Conservation (phyloP, 495 filamentous ascomycete species). For the Penicillium lagena region DNA sequence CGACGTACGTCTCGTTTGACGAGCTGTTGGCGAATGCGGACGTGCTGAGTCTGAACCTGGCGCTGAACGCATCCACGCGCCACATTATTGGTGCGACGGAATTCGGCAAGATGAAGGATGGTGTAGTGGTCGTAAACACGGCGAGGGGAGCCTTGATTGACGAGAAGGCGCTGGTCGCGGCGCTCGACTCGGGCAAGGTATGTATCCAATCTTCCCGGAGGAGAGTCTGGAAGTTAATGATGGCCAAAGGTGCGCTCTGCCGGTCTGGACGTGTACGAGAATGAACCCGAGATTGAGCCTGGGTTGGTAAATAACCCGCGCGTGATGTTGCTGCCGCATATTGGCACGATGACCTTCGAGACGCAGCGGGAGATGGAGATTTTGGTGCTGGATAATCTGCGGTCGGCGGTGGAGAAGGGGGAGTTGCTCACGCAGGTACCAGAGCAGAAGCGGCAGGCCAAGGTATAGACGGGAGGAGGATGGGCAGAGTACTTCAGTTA, state of each 20-base stretch:
- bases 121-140: conserved; percentile 77
- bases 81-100: conserved; percentile 63
- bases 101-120: conserved; percentile 67
- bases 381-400: conserved; percentile 63
- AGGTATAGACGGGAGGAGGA: conserved; percentile 1
- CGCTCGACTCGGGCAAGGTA: conserved; percentile 63
- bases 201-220: conserved; percentile 6
- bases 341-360: conserved; percentile 65
- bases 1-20: conserved; percentile 61
- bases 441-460: conserved; percentile 49
- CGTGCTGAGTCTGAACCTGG: conserved; percentile 72
- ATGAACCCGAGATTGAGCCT: conserved; percentile 66
- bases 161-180: conserved; percentile 66
- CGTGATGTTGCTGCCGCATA: conserved; percentile 73
- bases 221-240: conserved; percentile 10
- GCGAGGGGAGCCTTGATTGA: conserved; percentile 75
- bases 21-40: conserved; percentile 64
- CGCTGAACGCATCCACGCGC: conserved; percentile 57
- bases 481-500: neutral
- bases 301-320: conserved; percentile 63
- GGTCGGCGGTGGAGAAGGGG: conserved; percentile 56
- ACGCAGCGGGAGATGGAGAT: conserved; percentile 74
- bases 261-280: conserved; percentile 78
- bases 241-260: conserved; percentile 36
- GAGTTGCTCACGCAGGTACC: conserved; percentile 62